A percentile compares a stretch with the other conserved stretches of the same genome.
These are phyloP conservation scores for Cryptococcus hybrid DNA, from an alignment of 1,284 basidiomycete genomes.

Conservation along the genomic window DNA sequence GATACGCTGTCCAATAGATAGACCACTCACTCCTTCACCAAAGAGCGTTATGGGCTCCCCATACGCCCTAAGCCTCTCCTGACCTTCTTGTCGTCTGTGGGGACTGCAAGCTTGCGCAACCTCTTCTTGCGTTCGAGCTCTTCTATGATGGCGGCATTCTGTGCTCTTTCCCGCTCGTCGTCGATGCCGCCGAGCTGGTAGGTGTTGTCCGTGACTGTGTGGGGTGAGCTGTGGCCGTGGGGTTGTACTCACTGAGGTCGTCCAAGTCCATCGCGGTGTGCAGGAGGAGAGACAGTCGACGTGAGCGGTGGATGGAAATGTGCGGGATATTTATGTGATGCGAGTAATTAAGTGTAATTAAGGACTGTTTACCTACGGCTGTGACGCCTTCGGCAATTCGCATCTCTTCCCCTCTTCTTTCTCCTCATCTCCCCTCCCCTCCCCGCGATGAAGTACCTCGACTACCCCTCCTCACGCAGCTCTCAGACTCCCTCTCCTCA, in stretches of 20 bases:
- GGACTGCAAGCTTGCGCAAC: constrained; percentile 88
- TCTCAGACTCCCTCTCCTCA: constrained; percentile 72
- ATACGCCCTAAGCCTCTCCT: constrained; percentile 83
- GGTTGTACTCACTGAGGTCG: not conserved
- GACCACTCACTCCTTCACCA: constrained; percentile 79
- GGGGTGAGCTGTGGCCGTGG: constrained; percentile 1
- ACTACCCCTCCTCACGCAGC: constrained; percentile 71
- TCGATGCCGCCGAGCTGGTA: constrained; percentile 48
- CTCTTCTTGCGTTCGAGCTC: constrained; percentile 95
- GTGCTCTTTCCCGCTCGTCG: constrained; percentile 51
- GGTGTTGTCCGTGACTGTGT: constrained; percentile 43
- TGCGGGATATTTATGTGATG: not conserved
- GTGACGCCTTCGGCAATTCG: not conserved
- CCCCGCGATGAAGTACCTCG: constrained; percentile 80
- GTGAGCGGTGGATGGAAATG: not conserved
- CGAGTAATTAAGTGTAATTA: not conserved
- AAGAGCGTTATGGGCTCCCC: constrained; percentile 97
- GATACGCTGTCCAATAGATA: too few relatives aligned
- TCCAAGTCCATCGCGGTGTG: constrained; percentile 2
- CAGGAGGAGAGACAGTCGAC: not conserved
- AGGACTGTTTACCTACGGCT: not conserved
- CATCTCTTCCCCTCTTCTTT: not conserved
- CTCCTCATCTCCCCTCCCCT: too few relatives aligned
- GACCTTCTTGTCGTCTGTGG: constrained; percentile 93
- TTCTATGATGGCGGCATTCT: constrained; percentile 74